Percentiles rank a stretch among this genome's conserved stretches.
Conservation (phyloP, 176 grass and related monocot genomes). For the Lolium rigidum region DNA sequence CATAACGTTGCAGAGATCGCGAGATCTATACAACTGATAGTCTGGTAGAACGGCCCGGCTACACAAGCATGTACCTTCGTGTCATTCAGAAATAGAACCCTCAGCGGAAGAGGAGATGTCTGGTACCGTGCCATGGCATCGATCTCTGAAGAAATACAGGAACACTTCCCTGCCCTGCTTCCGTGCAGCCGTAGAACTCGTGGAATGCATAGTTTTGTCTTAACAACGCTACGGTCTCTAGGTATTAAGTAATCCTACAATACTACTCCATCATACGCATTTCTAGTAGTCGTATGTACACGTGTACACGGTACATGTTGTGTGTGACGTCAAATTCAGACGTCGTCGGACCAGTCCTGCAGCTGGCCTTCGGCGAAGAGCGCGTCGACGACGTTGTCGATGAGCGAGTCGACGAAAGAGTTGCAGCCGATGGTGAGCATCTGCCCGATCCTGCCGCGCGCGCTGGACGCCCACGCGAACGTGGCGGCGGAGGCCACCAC, state of each 20-base stretch:
- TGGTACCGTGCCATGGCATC: neutral
- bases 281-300: slow-evolving; percentile 24
- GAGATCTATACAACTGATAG: slow-evolving; percentile 11
- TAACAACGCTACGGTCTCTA: slow-evolving; percentile 1
- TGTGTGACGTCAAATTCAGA: slow-evolving; percentile 19
- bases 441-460: slow-evolving; percentile 77
- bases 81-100: neutral
- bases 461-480: slow-evolving; percentile 83
- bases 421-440: slow-evolving; percentile 83
- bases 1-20: neutral
- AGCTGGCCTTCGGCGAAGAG: slow-evolving; percentile 82
- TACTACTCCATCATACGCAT: neutral
- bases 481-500: slow-evolving; percentile 72
- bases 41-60: neutral
- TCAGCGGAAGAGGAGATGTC: neutral
- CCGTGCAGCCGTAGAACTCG: neutral
- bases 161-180: neutral
- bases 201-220: too few species aligned
- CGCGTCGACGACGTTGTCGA: slow-evolving; percentile 94
- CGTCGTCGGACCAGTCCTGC: slow-evolving; percentile 87
- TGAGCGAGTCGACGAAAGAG: slow-evolving; percentile 87
- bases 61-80: too few species aligned
- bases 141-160: slow-evolving; percentile 4
- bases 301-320: neutral
- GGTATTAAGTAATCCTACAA: slow-evolving; percentile 3